A percentile compares a stretch with the other conserved stretches of the same genome.
Evolutionary conservation across 2,329 filamentous ascomycete genomes (phyloP).

Genomic region (Hymenoscyphus occultus): DNA sequence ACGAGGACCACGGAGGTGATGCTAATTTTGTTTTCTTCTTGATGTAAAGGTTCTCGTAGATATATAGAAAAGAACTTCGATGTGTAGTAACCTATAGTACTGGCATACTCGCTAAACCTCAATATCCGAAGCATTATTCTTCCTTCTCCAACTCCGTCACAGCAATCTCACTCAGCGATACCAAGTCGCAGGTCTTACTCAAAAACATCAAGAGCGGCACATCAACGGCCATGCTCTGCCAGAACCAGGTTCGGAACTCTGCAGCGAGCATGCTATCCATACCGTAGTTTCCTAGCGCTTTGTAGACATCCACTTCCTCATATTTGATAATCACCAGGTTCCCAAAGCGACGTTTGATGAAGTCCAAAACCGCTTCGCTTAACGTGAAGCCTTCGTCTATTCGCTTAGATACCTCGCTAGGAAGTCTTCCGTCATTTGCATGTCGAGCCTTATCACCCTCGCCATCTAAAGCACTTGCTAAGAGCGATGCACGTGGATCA

Average conservation of each 20-base stretch:
- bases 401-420: slow-evolving; percentile 5
- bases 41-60: too few species aligned
- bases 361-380: slow-evolving; percentile 11
- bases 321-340: slow-evolving; percentile 27
- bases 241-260: slow-evolving; percentile 41
- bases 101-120: too few species aligned
- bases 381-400: neutral
- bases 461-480: slow-evolving; percentile 11
- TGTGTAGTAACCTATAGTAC: too few species aligned
- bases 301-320: slow-evolving; percentile 21
- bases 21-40: too few species aligned
- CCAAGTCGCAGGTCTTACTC: slow-evolving; percentile 10
- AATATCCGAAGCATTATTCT: neutral
- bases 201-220: slow-evolving; percentile 35
- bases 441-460: neutral
- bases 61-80: too few species aligned
- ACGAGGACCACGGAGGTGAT: too few species aligned
- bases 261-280: slow-evolving; percentile 43
- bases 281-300: slow-evolving; percentile 37
- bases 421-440: neutral
- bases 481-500: slow-evolving; percentile 10
- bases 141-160: slow-evolving; percentile 8
- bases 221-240: slow-evolving; percentile 35
- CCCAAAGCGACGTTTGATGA: slow-evolving; percentile 20
- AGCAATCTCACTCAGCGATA: slow-evolving; percentile 5